Conservation (phyloP, 495 filamentous ascomycete species). For the Pseudotulostoma volvatum region DNA sequence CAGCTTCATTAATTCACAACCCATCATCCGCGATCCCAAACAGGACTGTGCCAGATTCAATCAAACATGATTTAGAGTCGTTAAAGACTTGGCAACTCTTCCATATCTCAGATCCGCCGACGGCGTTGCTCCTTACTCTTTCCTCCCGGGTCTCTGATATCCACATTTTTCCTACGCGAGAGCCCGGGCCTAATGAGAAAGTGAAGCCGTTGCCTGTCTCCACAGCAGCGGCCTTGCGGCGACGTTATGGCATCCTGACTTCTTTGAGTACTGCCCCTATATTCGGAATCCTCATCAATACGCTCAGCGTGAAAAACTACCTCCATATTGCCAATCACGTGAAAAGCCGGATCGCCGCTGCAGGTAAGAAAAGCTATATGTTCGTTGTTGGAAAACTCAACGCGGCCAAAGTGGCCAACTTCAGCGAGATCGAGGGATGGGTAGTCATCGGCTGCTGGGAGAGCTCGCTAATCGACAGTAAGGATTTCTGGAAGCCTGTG, state of each 20-base stretch:
- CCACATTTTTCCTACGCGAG: conserved; percentile 56
- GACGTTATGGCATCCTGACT: conserved; percentile 75
- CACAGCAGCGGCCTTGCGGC: conserved; percentile 47
- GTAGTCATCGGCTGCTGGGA: conserved; percentile 98
- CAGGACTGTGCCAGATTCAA: conserved; percentile 41
- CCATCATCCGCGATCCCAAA: conserved; percentile 78
- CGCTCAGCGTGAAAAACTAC: conserved; percentile 81
- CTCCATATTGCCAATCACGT: conserved; percentile 61
- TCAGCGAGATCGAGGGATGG: conserved; percentile 88
- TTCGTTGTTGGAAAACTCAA: conserved; percentile 96
- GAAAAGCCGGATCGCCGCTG: conserved; percentile 47
- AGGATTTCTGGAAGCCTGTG: conserved; percentile 71
- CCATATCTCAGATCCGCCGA: conserved; percentile 76
- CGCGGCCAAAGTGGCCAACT: conserved; percentile 90
- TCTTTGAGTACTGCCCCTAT: conserved; percentile 65
- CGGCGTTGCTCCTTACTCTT: conserved; percentile 71
- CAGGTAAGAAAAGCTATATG: conserved; percentile 85
- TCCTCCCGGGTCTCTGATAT: conserved; percentile 63
- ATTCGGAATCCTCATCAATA: conserved; percentile 90
- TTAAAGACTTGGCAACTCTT: conserved; percentile 65
- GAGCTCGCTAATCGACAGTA: conserved; percentile 70
- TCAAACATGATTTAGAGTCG: conserved; percentile 28
- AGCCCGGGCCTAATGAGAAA: conserved; percentile 13
- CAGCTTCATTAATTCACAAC: conserved; percentile 58
- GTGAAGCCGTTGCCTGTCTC: conserved; percentile 30